phyloP scores from a whole-genome alignment of 345 rosid species.

The Linum lewisii region DNA sequence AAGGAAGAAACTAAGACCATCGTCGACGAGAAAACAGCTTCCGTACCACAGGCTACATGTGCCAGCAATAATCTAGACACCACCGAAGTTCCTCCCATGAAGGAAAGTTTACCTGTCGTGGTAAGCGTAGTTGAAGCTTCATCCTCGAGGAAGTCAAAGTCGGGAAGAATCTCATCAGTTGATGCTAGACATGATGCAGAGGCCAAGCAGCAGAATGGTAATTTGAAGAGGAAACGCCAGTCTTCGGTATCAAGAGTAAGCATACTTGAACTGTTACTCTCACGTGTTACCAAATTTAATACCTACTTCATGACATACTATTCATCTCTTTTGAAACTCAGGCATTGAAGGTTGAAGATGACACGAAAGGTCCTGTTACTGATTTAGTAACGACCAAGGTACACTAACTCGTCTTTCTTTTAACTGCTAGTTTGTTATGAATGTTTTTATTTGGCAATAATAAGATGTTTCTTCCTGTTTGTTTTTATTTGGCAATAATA shows the following conservation, averaged over 20 bases:
- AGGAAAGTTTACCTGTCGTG: constrained; percentile 30
- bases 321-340: neutral
- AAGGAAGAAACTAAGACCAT: constrained; percentile 51
- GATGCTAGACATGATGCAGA: constrained; percentile 30
- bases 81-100: constrained; percentile 28
- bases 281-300: neutral
- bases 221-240: constrained; percentile 47
- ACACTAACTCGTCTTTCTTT: neutral
- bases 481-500: constrained; percentile 53
- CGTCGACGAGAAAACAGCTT: constrained; percentile 41
- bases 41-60: constrained; percentile 46
- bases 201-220: constrained; percentile 30
- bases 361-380: neutral
- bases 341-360: neutral
- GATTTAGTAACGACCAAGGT: neutral
- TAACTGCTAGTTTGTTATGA: constrained; percentile 1
- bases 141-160: constrained; percentile 40
- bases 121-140: constrained; percentile 29
- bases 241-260: constrained; percentile 32
- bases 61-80: constrained; percentile 31
- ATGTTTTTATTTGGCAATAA: constrained; percentile 50
- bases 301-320: neutral
- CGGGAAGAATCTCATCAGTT: constrained; percentile 29
- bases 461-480: constrained; percentile 32
- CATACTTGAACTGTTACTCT: neutral